Conservation (phyloP, 1,139 yeast species). For the Torulaspora globosa region DNA sequence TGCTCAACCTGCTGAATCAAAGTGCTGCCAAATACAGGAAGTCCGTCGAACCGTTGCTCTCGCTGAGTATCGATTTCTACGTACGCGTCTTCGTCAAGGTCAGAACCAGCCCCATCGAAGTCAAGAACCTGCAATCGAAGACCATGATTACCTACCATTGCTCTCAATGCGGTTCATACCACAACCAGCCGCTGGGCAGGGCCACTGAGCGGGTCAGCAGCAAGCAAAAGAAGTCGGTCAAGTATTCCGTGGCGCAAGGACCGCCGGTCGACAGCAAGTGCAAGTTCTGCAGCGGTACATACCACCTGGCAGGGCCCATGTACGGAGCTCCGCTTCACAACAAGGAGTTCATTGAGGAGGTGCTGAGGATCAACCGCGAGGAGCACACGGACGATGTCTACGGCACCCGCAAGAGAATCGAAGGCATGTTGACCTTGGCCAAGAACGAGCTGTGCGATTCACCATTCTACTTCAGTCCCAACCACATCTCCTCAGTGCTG, state of each 20-base stretch:
- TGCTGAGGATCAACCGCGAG: slow-evolving; percentile 52
- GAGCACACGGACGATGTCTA: slow-evolving; percentile 50
- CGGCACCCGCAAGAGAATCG: slow-evolving; percentile 76
- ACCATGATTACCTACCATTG: slow-evolving; percentile 82
- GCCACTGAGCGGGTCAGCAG: slow-evolving; percentile 41
- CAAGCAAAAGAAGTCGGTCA: slow-evolving; percentile 40
- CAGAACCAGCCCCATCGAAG: slow-evolving; percentile 70
- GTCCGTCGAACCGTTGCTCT: slow-evolving; percentile 77
- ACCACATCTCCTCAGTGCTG: slow-evolving; percentile 67
- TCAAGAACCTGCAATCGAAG: slow-evolving; percentile 66
- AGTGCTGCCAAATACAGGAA: slow-evolving; percentile 90
- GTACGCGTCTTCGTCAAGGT: slow-evolving; percentile 81
- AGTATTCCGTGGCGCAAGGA: slow-evolving; percentile 55
- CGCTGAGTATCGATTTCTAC: slow-evolving; percentile 86
- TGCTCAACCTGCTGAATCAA: slow-evolving; percentile 66
- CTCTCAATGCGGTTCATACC: slow-evolving; percentile 76
- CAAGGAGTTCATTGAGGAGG: slow-evolving; percentile 56
- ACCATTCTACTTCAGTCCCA: slow-evolving; percentile 81
- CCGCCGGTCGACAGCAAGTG: slow-evolving; percentile 58
- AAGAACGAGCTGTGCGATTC: slow-evolving; percentile 54
- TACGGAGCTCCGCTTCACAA: slow-evolving; percentile 82
- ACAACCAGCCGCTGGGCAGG: slow-evolving; percentile 72
- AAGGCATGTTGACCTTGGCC: slow-evolving; percentile 90
- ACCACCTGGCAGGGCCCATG: slow-evolving; percentile 94
- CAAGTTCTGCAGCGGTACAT: slow-evolving; percentile 60